Base-by-base conservation (phyloP, 2,329 filamentous ascomycete genomes). In the Apiospora sp. region DNA sequence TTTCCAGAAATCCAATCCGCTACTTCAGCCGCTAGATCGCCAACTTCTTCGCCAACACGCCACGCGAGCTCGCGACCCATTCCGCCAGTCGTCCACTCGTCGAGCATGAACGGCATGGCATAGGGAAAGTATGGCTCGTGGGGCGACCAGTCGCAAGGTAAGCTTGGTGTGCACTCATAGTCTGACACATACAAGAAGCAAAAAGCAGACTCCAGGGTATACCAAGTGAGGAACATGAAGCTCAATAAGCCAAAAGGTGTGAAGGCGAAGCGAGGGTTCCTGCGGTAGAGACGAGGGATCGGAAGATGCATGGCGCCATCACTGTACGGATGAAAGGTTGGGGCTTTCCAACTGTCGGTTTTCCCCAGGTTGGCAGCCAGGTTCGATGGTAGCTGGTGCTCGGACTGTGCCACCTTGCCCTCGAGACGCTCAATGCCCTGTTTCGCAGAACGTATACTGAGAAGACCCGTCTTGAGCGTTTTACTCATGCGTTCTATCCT, bases 71-170 rank as follows among this genome's bases (percentile, higher is more conserved):
- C 76, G 49, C 87, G 86, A 6, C 87, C 87, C 46, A 80, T 81
- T 0, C 89, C 89, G 22, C 87, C 86, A 0, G 87, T 88, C 12
- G 84, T 78, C 89, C 89, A 92, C 76, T 91, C 86, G 77, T 92
- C 90, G 16, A 92, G 77, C 81, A 91, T 92, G 72, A 90, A 86
- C 3, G 90, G 90, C 67, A 92, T 83, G 1, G 89, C 88, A 51
- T 83, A 84, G n/a, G 89, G 90, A 79, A 90, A 92, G 37, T 86
- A 86, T 0, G 90, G 90, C 78, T 91, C 90, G 67, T 88, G 84
- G 14, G 85, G 84, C 41, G 86, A 87, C 88, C 88, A 91, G 48
- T 86, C 83, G 77, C 89, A 91, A 1, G 85, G 84, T 51, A 82
- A 67, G 73, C 79, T 70, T 68, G 80, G 79, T 16, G 84, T 84